These are phyloP conservation scores for Bryum argenteum DNA, from an alignment of 225 moss, liverwort and hornwort species.

Conservation along the genomic window DNA sequence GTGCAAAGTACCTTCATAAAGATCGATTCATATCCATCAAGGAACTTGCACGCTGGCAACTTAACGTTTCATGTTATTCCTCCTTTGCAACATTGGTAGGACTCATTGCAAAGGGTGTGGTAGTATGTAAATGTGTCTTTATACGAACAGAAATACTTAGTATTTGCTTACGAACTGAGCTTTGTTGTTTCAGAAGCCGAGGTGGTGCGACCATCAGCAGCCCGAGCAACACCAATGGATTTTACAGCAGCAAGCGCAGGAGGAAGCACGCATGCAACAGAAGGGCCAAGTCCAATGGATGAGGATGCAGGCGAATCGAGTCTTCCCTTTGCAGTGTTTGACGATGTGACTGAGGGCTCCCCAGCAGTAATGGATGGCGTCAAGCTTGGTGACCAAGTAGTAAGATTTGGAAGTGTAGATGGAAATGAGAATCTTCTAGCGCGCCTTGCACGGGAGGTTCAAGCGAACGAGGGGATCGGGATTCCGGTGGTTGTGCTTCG, in stretches of 20 bases:
- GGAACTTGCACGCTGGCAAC: conserved; percentile 10
- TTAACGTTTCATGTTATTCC: conserved; percentile 2
- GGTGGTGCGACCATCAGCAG: conserved; percentile 46
- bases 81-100: conserved; percentile 11
- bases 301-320: conserved; percentile 58
- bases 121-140: too few relatives aligned
- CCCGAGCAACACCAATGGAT: conserved; percentile 46
- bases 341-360: conserved; percentile 77
- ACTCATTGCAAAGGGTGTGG: neutral
- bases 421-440: conserved; percentile 66
- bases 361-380: conserved; percentile 88
- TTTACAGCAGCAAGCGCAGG: conserved; percentile 35
- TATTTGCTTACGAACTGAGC: conserved; percentile 11
- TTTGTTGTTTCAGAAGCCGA: conserved; percentile 52
- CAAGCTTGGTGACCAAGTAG: conserved; percentile 73
- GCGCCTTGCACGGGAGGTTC: conserved; percentile 79
- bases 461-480: conserved; percentile 69
- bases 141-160: neutral
- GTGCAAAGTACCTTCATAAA: neutral
- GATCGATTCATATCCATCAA: conserved; percentile 1
- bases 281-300: conserved; percentile 70
- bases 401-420: conserved; percentile 85
- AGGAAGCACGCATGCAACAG: conserved; percentile 28
- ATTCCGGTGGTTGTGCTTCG: conserved; percentile 81
- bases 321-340: conserved; percentile 85